These are phyloP conservation scores for Scheffersomyces quercinus DNA, from an alignment of 1,139 yeast genomes.

Conservation along the genomic window DNA sequence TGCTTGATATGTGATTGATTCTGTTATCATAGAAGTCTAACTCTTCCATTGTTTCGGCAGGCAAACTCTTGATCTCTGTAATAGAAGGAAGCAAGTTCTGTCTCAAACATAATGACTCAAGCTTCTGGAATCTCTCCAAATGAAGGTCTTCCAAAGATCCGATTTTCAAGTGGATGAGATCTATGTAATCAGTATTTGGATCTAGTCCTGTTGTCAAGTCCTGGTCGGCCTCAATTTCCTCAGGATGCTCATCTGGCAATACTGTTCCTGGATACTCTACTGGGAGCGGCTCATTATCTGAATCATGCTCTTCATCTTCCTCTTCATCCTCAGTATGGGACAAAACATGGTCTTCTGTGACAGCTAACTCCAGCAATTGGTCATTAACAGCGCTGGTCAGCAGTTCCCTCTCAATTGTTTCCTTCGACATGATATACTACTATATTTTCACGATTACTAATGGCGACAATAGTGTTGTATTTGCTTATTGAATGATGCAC, in stretches of 20 bases:
- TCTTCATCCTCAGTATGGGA: conserved; percentile 21
- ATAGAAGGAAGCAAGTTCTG: conserved; percentile 80
- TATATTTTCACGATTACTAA: neutral
- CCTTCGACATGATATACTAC: conserved; percentile 1
- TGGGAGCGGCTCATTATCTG: conserved; percentile 33
- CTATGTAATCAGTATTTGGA: conserved; percentile 66
- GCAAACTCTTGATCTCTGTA: conserved; percentile 64
- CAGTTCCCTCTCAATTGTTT: conserved; percentile 5
- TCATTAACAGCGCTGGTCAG: conserved; percentile 7
- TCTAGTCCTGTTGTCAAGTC: conserved; percentile 67
- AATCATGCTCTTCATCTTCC: conserved; percentile 24
- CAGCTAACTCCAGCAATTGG: conserved; percentile 1
- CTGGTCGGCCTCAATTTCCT: conserved; percentile 45
- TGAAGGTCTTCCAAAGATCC: conserved; percentile 65
- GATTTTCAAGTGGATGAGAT: conserved; percentile 78
- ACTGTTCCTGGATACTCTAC: conserved; percentile 49
- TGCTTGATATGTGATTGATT: conserved; percentile 78
- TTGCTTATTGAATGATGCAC: too few relatives aligned
- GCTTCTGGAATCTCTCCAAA: conserved; percentile 55
- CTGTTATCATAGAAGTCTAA: conserved; percentile 91
- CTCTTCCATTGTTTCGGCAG: conserved; percentile 60
- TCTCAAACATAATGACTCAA: conserved; percentile 71
- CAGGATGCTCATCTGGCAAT: conserved; percentile 55
- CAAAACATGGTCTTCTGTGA: conserved; percentile 3
- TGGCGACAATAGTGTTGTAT: too few relatives aligned